A percentile compares a stretch with the other conserved stretches of the same genome.
Conservation (phyloP, 176 grass and related monocot species). For the Oryza meyeriana region DNA sequence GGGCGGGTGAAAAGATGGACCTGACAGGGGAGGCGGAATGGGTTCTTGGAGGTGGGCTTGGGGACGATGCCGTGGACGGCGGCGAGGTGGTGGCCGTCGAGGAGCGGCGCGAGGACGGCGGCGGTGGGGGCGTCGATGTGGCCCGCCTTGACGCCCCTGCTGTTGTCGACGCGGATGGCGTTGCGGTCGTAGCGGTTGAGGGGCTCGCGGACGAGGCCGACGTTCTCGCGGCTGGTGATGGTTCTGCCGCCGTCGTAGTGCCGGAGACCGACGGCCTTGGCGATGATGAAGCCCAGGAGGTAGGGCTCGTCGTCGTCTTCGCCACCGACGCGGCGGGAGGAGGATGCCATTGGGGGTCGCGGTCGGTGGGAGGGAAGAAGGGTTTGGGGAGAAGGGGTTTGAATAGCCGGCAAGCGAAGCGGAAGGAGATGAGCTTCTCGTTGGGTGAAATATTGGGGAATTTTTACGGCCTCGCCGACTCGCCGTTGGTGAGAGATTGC, state of each 20-base stretch:
- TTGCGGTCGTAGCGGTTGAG: constrained; percentile 60
- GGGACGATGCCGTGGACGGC: constrained; percentile 57
- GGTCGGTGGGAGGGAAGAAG: background rate
- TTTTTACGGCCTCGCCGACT: background rate
- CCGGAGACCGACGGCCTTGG: constrained; percentile 57
- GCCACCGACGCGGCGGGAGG: background rate
- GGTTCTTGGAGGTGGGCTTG: constrained; percentile 21
- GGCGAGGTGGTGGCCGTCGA: constrained; percentile 58
- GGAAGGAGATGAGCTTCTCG: background rate
- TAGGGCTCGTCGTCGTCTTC: constrained; percentile 38
- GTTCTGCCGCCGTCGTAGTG: constrained; percentile 30
- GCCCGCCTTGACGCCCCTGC: constrained; percentile 41
- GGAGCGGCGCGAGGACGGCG: constrained; percentile 57
- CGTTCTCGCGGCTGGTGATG: constrained; percentile 53
- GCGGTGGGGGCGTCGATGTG: constrained; percentile 41
- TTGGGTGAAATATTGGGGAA: background rate
- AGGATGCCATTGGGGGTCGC: background rate
- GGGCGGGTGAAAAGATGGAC: constrained; percentile 73
- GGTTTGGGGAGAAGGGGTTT: constrained; percentile 19
- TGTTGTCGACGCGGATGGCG: constrained; percentile 65
- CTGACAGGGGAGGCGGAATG: constrained; percentile 56
- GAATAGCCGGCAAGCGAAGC: constrained; percentile 2
- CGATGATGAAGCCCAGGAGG: constrained; percentile 71
- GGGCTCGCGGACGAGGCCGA: constrained; percentile 67
- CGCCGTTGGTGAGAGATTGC: too few relatives aligned